Evolutionary conservation across 2,329 filamentous ascomycete species (phyloP), one percentile per base, ranked within the genome.

Genomic region (Ophiosphaerella narmari): DNA sequence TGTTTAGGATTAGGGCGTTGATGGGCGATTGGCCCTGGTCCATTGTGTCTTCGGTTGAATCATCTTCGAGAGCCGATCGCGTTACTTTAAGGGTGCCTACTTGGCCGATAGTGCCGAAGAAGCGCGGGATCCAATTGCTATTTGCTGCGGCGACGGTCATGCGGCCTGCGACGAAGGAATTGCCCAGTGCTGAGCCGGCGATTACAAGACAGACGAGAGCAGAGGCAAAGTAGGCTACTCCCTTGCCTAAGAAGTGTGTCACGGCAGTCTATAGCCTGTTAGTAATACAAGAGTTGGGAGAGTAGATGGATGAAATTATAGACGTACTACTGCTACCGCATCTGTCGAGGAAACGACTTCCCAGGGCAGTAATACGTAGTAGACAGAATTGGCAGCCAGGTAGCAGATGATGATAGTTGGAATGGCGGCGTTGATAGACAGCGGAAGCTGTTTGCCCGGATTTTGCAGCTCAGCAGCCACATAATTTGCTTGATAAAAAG

Each of bases 331-430:
- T 2, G 84, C 85, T 1, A 86, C 82, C 18, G 82, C 86, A 51
- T 87, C 84, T 0, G 83, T 86, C 0, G 77, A 81, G 0, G 83
- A 81, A 0, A 87, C 75, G 0, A 82, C 71, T 35, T 78, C 67
- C 84, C 84, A 86, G 0, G 85, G 83, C 0, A 87, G 74, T 1
- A 87, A 70, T 7, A 87, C 73, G 55, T 87, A 87, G 69, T 87
- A 87, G 2, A 82, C 80, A 0, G 82, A 77, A 55, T 87, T 87
- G 0, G 84, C 80, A 0, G 80, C 74, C 13, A 87, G 74, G 61
- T 86, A 87, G 57, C 82, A 85, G 0, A 81, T 41, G 0, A 86
- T 80, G 34, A 86, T 85, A 0, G 80, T 84, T 0, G 84, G 83
- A 4, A 87, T 77, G 0, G 85, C 83, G 0, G 80, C 82, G 65